Base-by-base conservation (phyloP, 202 grass and related monocot genomes). In the Setaria italica region DNA sequence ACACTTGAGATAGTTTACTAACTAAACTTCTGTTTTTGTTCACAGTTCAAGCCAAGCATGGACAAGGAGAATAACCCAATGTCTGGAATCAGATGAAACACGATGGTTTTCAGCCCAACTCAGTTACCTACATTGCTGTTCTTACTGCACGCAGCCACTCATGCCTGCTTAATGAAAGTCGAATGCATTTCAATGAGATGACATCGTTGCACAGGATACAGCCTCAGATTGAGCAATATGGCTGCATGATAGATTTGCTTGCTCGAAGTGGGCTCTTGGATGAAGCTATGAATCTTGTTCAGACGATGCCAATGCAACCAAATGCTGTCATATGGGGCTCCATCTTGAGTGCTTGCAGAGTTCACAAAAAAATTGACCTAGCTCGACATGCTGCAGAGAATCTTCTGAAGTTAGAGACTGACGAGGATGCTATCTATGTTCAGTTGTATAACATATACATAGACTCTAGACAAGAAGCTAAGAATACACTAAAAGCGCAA, bases 191-290 rank as follows among this genome's bases (percentile, higher is more conserved):
- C 9, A 39, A 90, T 0, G 90, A 95, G 80, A 95, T 95, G 93
- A 90, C n/a, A 81, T 74, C 68, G 13, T 70, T 86, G 76, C 66
- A 95, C 60, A 82, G 84, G 6, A 78, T 95, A 70, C 57, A 53
- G 4, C 93, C 88, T 75, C 82, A 79, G 72, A 84, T 92, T 48
- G 93, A 92, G 83, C 93, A 95, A 41, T 95, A 92, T 71, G 93
- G 93, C 43, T 95, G 93, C 72, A 90, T 95, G 88, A 80, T 92
- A 79, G 93, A 95, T 88, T 86, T 95, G 74, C 93, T 95, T 48
- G 85, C 87, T 34, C 88, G 90, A 32, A 74, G 75, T 58, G 93
- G 85, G 42, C 85, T 66, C 48, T 74, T 95, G 76, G 33, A 84
- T 75, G 88, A 90, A 87, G 92, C 88, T 47, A 84, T 95, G 83